Percentiles rank a stretch among this genome's conserved stretches.
Evolutionary conservation across 345 rosid species (phyloP).

Genomic region (Eucalyptus regnans): DNA sequence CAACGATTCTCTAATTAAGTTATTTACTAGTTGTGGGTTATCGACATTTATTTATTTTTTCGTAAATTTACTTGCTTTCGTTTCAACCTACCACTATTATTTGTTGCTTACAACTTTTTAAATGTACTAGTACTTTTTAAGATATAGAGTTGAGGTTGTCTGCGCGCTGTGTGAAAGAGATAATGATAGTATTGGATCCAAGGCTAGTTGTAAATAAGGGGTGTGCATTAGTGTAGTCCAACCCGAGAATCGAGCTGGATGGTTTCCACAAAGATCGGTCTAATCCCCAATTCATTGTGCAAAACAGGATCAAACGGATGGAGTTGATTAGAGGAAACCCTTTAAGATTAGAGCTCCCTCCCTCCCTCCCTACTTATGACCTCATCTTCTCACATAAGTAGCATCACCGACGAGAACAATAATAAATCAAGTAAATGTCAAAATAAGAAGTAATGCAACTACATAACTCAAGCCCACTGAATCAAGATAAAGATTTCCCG

Average conservation of each 20-base stretch:
- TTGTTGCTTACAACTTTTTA: not conserved
- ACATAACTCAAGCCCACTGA: too few relatives aligned
- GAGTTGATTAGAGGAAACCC: not conserved
- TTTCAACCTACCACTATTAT: too few relatives aligned
- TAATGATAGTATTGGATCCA: not conserved
- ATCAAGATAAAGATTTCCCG: too few relatives aligned
- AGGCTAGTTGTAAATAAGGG: not conserved
- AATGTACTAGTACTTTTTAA: not conserved
- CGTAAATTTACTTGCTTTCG: not conserved
- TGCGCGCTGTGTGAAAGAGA: not conserved
- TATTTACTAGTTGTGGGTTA: too few relatives aligned
- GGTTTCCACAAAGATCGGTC: too few relatives aligned
- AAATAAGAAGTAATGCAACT: too few relatives aligned
- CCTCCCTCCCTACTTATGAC: too few relatives aligned
- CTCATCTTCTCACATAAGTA: too few relatives aligned
- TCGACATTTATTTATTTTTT: not conserved
- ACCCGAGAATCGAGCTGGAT: too few relatives aligned
- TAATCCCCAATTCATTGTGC: too few relatives aligned
- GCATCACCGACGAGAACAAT: too few relatives aligned
- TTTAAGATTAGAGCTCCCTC: not conserved
- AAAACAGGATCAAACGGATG: accelerated
- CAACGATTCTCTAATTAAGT: not conserved
- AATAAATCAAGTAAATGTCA: too few relatives aligned
- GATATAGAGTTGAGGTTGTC: not conserved
- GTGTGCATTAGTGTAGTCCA: not conserved